Conservation (phyloP, 202 grass and related monocot genomes). For the Digitaria exilis region DNA sequence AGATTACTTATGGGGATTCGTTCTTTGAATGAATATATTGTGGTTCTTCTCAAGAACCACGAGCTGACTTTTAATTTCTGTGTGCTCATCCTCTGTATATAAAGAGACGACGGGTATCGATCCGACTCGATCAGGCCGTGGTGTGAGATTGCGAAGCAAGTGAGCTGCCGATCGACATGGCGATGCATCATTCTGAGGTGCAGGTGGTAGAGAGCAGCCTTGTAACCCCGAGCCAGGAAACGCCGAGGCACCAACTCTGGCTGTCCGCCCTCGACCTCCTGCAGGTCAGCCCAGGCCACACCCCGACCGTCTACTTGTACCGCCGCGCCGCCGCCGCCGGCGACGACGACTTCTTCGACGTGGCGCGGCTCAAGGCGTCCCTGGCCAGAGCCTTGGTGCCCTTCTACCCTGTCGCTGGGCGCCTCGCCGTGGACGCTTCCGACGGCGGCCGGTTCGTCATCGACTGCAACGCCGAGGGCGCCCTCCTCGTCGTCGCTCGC, state of each 20-base stretch:
- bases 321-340: not conserved
- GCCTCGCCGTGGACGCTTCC: not conserved
- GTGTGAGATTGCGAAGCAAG: too few species aligned
- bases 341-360: slow-evolving; percentile 25
- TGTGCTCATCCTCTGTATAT: too few species aligned
- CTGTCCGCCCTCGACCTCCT: not conserved
- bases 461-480: too few species aligned
- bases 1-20: too few species aligned
- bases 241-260: not conserved
- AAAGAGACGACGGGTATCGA: too few species aligned
- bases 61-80: too few species aligned
- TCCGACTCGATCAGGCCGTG: too few species aligned
- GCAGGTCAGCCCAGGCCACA: not conserved
- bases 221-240: not conserved
- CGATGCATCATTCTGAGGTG: not conserved
- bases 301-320: not conserved
- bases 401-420: slow-evolving; percentile 13
- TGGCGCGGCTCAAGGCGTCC: not conserved
- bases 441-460: not conserved
- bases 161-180: too few species aligned
- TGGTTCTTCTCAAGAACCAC: too few species aligned
- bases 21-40: too few species aligned
- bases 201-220: not conserved
- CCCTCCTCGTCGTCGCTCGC: slow-evolving; percentile 3
- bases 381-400: slow-evolving; percentile 29